A percentile compares a stretch with the other conserved stretches of the same genome.
Evolutionary conservation across 179 eudicot genomes (phyloP).

Genomic region (Heliamphora pulchella): DNA sequence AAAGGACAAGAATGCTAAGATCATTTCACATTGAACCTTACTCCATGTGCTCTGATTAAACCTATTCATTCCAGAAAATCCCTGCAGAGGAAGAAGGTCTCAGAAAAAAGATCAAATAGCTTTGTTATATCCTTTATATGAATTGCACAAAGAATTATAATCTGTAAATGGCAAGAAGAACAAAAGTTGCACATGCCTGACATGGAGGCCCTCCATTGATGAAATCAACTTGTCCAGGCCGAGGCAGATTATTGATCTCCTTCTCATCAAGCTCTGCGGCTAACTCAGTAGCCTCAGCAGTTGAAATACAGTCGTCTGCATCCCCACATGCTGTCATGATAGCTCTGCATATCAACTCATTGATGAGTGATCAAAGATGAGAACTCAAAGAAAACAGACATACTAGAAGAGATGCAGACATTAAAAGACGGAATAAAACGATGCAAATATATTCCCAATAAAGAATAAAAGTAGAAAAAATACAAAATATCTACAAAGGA

Average conservation of each 20-base stretch:
- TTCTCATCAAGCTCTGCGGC: conserved; percentile 55
- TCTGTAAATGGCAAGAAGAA: not conserved
- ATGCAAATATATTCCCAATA: not conserved
- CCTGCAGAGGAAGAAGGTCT: conserved; percentile 37
- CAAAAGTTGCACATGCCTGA: conserved; percentile 40
- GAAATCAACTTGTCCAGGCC: conserved; percentile 88
- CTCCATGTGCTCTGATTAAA: conserved; percentile 91
- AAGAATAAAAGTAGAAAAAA: not conserved
- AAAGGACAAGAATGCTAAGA: conserved; percentile 86
- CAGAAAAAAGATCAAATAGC: not conserved
- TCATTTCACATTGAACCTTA: conserved; percentile 98
- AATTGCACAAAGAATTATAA: not conserved
- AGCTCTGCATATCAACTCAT: conserved; percentile 39
- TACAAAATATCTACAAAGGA: not conserved
- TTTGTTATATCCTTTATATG: not conserved
- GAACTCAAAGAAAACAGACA: not conserved
- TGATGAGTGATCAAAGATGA: not conserved
- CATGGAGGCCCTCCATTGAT: conserved; percentile 99
- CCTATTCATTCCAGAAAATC: conserved; percentile 98
- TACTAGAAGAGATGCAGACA: not conserved
- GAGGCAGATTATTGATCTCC: conserved; percentile 50
- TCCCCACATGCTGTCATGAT: conserved; percentile 81
- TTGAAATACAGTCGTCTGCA: conserved; percentile 67
- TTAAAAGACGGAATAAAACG: not conserved
- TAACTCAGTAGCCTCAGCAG: conserved; percentile 64